phyloP scores from a whole-genome alignment of 768 basidiomycete species.

The Suillus spraguei region DNA sequence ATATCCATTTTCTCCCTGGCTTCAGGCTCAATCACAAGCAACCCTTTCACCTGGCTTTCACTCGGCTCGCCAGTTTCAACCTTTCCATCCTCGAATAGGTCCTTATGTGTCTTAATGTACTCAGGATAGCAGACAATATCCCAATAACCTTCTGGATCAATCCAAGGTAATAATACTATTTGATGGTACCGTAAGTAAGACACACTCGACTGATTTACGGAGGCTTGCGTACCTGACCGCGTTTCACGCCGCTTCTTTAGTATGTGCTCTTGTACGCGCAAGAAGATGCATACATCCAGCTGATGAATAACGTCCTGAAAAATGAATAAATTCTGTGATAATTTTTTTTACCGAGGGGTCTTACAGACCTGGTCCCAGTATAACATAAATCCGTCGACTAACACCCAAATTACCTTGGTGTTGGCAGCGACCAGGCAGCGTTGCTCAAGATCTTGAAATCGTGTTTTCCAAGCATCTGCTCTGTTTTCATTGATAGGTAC shows the following conservation, averaged over 20 bases:
- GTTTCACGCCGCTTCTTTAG: conserved; percentile 76
- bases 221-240: conserved; percentile 67
- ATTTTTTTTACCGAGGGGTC: neutral
- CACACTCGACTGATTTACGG: conserved; percentile 14
- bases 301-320: conserved; percentile 66
- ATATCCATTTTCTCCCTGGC: conserved; percentile 61
- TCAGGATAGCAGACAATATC: conserved; percentile 94
- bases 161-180: conserved; percentile 55
- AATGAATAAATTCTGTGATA: too few relatives aligned
- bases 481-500: conserved; percentile 55
- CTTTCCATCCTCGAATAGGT: conserved; percentile 72
- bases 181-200: conserved; percentile 8
- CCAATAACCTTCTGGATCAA: conserved; percentile 88
- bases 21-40: conserved; percentile 60
- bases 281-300: conserved; percentile 78
- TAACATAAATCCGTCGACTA: conserved; percentile 93
- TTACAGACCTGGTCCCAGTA: conserved; percentile 79
- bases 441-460: conserved; percentile 52
- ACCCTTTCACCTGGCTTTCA: conserved; percentile 45
- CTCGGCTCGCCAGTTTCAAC: conserved; percentile 64
- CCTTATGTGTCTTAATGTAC: conserved; percentile 77
- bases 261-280: conserved; percentile 80
- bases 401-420: conserved; percentile 68
- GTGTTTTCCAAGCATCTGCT: conserved; percentile 48
- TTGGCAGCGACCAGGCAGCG: conserved; percentile 42